phyloP scores from a whole-genome alignment of 148 eudicot genomes.

The Silene conica region DNA sequence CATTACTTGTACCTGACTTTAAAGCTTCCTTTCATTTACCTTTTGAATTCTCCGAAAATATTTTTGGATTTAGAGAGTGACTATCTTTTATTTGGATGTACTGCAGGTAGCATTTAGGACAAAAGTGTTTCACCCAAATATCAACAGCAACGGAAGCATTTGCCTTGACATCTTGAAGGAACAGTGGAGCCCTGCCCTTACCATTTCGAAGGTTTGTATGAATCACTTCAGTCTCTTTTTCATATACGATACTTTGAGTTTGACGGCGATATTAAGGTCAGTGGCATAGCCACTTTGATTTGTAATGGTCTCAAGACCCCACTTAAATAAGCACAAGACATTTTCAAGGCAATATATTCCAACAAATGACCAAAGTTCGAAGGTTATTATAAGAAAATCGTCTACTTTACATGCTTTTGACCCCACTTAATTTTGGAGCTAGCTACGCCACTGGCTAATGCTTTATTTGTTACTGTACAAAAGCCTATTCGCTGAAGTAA shows the following conservation, averaged over 20 bases:
- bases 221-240: not conserved
- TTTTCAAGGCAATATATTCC: too few relatives aligned
- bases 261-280: not conserved
- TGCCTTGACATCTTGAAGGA: slow-evolving; percentile 49
- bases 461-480: too few relatives aligned
- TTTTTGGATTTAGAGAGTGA: not conserved
- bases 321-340: too few relatives aligned
- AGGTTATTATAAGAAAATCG: too few relatives aligned
- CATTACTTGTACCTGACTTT: not conserved
- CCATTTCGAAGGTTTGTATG: slow-evolving; percentile 40
- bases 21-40: not conserved
- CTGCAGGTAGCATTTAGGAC: slow-evolving; percentile 58
- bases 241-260: not conserved
- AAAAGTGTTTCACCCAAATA: slow-evolving; percentile 44
- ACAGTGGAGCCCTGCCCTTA: slow-evolving; percentile 49
- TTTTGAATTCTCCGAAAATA: not conserved
- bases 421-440: too few relatives aligned
- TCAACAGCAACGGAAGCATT: slow-evolving; percentile 45
- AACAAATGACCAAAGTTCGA: too few relatives aligned
- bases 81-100: slow-evolving; percentile 7
- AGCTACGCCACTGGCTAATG: too few relatives aligned
- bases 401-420: not conserved
- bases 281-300: too few relatives aligned
- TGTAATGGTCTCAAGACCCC: too few relatives aligned
- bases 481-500: too few relatives aligned